A percentile compares a stretch with the other conserved stretches of the same genome.
Conservation (phyloP, 352 stramenopile species). For the Pythium brachiatum region DNA sequence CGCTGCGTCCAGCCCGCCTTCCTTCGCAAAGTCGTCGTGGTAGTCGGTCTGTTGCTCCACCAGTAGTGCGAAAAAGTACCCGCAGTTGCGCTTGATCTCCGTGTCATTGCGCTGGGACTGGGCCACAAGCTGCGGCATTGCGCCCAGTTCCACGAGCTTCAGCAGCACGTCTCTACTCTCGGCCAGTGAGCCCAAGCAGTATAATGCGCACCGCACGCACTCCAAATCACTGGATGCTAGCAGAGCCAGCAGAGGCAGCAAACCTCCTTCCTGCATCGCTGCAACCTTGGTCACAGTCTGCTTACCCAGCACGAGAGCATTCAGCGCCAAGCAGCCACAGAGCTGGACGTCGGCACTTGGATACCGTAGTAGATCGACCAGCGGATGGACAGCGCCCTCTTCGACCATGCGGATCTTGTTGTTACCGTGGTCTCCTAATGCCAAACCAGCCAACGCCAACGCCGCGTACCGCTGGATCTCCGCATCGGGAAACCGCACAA, state of each 20-base stretch:
- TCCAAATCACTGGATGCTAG: constrained; percentile 86
- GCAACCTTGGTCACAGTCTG: constrained; percentile 85
- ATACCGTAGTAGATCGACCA: constrained; percentile 93
- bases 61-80: constrained; percentile 91
- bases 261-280: constrained; percentile 87
- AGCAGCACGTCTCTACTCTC: constrained; percentile 92
- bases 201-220: constrained; percentile 88
- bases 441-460: constrained; percentile 90
- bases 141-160: constrained; percentile 88
- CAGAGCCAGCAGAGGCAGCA: constrained; percentile 89
- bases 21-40: constrained; percentile 87
- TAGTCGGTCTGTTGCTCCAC: constrained; percentile 92
- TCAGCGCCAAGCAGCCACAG: constrained; percentile 91
- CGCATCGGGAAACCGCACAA: constrained; percentile 93
- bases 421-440: constrained; percentile 88
- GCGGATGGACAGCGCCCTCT: constrained; percentile 88
- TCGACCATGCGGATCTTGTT: constrained; percentile 93
- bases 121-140: constrained; percentile 76
- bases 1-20: constrained; percentile 85
- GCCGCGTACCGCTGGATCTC: constrained; percentile 95
- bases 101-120: constrained; percentile 84
- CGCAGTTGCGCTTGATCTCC: constrained; percentile 91
- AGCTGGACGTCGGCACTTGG: constrained; percentile 93
- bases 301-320: constrained; percentile 86
- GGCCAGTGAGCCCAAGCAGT: constrained; percentile 91